Evolutionary conservation across 495 filamentous ascomycete species (phyloP).

Genomic region (Rusavskia elegans): DNA sequence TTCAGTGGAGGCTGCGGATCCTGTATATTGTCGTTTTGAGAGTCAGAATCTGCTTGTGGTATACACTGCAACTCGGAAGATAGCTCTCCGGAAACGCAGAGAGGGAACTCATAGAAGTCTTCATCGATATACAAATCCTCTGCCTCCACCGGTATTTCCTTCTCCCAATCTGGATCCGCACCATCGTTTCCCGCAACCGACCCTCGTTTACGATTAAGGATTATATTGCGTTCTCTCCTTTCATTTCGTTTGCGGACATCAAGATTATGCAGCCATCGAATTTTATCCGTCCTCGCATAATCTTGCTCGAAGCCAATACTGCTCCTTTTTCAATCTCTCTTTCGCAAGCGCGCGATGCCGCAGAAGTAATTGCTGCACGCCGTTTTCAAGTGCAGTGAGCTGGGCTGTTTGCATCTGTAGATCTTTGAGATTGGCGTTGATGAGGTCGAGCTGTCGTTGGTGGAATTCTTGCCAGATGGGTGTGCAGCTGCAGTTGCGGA

Average conservation of each 20-base stretch:
- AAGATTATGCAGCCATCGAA: neutral
- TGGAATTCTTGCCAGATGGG: neutral
- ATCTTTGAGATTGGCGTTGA: neutral
- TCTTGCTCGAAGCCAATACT: neutral
- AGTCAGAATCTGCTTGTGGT: neutral
- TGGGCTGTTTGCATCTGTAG: neutral
- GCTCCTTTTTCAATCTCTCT: neutral
- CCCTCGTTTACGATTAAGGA: too few relatives aligned
- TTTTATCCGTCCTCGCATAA: neutral
- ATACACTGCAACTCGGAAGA: too few relatives aligned
- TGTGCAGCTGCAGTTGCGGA: neutral
- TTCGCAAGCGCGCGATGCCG: constrained; percentile 1
- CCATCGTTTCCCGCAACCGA: too few relatives aligned
- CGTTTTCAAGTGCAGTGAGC: neutral
- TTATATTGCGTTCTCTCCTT: too few relatives aligned
- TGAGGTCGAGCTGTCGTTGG: neutral
- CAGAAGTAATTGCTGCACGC: neutral
- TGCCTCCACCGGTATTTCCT: neutral
- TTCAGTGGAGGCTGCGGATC: neutral
- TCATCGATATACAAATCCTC: neutral
- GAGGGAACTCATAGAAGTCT: neutral
- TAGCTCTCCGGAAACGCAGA: neutral
- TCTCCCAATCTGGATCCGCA: neutral
- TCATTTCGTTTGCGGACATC: neutral
- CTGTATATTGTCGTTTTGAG: neutral